phyloP scores from a whole-genome alignment of 108 stramenopile genomes.

The Cylindrotheca closterium region DNA sequence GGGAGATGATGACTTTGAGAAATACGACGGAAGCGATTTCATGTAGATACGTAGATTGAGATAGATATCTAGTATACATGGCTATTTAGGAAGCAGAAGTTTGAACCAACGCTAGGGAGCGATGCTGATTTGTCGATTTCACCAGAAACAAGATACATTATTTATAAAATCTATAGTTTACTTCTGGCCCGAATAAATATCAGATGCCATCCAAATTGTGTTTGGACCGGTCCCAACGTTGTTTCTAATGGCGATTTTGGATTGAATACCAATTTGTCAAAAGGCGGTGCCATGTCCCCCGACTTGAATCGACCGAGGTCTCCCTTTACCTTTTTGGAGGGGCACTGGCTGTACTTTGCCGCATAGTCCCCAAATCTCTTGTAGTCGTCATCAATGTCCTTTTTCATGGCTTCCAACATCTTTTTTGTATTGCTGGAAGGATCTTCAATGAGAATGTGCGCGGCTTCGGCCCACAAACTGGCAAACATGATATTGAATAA shows the following conservation, averaged over 20 bases:
- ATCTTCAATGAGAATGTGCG: conserved; percentile 65
- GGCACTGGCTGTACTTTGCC: conserved; percentile 57
- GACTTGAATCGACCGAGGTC: conserved; percentile 51
- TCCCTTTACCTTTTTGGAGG: conserved; percentile 51
- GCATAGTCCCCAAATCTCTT: conserved; percentile 51
- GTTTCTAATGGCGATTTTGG: conserved; percentile 32
- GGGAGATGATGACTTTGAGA: too few species aligned
- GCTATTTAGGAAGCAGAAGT: too few species aligned
- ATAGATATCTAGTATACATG: too few species aligned
- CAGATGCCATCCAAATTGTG: conserved; percentile 74
- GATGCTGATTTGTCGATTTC: too few species aligned
- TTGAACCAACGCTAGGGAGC: too few species aligned
- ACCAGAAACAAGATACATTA: too few species aligned
- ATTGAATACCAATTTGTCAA: conserved; percentile 61
- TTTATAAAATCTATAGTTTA: too few species aligned
- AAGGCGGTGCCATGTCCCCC: conserved; percentile 67
- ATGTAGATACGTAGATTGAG: too few species aligned
- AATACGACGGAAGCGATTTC: too few species aligned
- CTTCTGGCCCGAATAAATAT: conserved; percentile 55
- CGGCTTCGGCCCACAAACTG: conserved; percentile 49
- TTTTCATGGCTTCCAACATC: conserved; percentile 37
- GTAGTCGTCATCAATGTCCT: conserved; percentile 44
- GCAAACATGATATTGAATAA: conserved; percentile 1
- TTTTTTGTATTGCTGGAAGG: conserved; percentile 37
- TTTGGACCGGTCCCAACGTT: conserved; percentile 62